Evolutionary conservation across 2,329 filamentous ascomycete species (phyloP).

Genomic region (Ophiostoma quercus): DNA sequence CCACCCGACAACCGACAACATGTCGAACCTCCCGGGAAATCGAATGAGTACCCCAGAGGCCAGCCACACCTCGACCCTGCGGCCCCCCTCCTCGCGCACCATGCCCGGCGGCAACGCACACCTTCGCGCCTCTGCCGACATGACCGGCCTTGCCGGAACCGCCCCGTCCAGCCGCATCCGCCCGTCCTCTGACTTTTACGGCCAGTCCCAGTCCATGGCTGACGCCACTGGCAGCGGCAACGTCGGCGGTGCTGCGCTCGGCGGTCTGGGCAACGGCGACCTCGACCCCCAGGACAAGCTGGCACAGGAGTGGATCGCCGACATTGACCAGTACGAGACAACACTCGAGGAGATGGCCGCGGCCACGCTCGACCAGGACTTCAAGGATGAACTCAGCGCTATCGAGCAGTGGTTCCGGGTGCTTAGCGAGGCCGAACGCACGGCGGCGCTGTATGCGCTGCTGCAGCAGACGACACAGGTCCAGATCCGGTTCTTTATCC

Average conservation of each 20-base stretch:
- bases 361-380: conserved; percentile 96
- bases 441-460: conserved; percentile 88
- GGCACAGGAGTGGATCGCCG: conserved; percentile 96
- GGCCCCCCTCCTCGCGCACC: conserved; percentile 73
- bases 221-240: conserved; percentile 51
- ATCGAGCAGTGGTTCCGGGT: conserved; percentile 99
- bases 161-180: conserved; percentile 71
- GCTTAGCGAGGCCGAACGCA: conserved; percentile 91
- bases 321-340: conserved; percentile 98
- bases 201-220: conserved; percentile 56
- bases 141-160: conserved; percentile 71
- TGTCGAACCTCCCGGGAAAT: conserved; percentile 71
- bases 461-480: conserved; percentile 98
- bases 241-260: conserved; percentile 47
- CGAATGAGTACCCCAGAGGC: conserved; percentile 97
- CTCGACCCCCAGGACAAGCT: conserved; percentile 83
- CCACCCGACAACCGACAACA: conserved; percentile 36
- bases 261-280: conserved; percentile 58
- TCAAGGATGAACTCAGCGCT: conserved; percentile 97
- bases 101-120: conserved; percentile 70
- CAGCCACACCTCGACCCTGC: conserved; percentile 72
- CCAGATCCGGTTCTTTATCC: conserved; percentile 98
- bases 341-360: conserved; percentile 98
- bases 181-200: conserved; percentile 92
- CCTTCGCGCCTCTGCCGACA: conserved; percentile 91